Evolutionary conservation across 2,329 filamentous ascomycete genomes (phyloP).

Genomic region (Penicillium hordei): DNA sequence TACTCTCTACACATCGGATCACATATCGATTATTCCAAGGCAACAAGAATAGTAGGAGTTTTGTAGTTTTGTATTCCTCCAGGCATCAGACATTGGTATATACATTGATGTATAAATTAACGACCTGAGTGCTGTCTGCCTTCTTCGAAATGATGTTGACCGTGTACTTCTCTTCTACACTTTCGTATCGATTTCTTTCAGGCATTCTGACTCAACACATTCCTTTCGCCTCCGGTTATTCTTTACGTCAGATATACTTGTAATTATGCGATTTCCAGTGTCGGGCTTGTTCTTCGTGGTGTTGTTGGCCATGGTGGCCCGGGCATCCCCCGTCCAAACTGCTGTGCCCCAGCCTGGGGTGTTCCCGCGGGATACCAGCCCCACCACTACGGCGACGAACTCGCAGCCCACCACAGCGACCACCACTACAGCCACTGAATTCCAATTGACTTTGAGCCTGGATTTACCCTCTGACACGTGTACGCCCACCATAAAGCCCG

Average conservation of each 20-base stretch:
- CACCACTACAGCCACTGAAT: background rate
- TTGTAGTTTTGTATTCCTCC: background rate
- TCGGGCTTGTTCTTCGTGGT: background rate
- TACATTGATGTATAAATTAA: conserved; percentile 3
- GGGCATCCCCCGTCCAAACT: conserved; percentile 5
- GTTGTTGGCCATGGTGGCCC: background rate
- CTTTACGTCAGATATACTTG: background rate
- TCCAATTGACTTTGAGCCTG: background rate
- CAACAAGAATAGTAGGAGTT: background rate
- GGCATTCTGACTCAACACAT: background rate
- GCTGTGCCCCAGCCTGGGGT: background rate
- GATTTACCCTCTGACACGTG: conserved; percentile 16
- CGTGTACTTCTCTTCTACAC: background rate
- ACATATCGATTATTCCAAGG: background rate
- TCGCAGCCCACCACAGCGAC: conserved; percentile 1
- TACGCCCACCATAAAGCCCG: conserved; percentile 20
- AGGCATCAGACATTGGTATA: conserved; percentile 1
- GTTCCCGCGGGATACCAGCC: background rate
- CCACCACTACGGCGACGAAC: background rate
- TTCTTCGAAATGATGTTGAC: background rate
- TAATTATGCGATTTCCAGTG: background rate
- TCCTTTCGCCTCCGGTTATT: background rate
- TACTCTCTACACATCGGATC: background rate
- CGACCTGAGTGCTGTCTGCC: background rate
- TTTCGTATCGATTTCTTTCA: background rate